Percentiles rank a stretch among this genome's conserved stretches.
These are phyloP conservation scores for Suhomyces bokatorum DNA, from an alignment of 1,139 yeast species.

Conservation along the genomic window DNA sequence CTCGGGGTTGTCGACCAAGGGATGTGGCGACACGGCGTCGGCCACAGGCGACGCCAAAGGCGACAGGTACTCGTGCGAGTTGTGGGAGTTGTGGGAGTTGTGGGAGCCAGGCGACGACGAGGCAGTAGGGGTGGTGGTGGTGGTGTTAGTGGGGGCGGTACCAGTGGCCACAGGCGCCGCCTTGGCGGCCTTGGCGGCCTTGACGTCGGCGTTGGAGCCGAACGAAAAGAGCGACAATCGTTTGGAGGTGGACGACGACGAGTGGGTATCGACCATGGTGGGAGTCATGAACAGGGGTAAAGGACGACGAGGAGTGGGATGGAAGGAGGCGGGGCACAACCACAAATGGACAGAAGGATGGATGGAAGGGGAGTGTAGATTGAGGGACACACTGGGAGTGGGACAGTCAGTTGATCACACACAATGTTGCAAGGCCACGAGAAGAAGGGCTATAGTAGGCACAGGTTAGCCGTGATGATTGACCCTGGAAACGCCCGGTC, in stretches of 20 bases:
- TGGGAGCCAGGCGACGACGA: background rate
- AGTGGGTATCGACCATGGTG: slow-evolving; percentile 1
- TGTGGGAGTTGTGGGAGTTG: slow-evolving; percentile 4
- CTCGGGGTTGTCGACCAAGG: slow-evolving; percentile 43
- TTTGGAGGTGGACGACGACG: slow-evolving; percentile 4
- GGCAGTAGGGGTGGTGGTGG: too few species aligned
- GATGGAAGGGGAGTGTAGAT: too few species aligned
- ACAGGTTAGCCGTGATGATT: background rate
- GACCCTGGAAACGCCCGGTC: slow-evolving; percentile 6
- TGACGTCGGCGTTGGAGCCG: slow-evolving; percentile 8
- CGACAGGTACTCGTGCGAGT: slow-evolving; percentile 8
- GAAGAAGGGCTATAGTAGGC: background rate
- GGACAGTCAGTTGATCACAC: too few species aligned
- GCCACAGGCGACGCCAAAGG: slow-evolving; percentile 5
- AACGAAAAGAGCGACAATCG: slow-evolving; percentile 16
- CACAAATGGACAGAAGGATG: too few species aligned
- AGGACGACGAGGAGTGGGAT: background rate
- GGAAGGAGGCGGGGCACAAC: too few species aligned
- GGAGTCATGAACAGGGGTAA: background rate
- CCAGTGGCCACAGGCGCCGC: slow-evolving; percentile 3
- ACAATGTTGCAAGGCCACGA: background rate
- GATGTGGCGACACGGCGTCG: slow-evolving; percentile 10
- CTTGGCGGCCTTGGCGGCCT: slow-evolving; percentile 4
- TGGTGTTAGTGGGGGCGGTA: background rate
- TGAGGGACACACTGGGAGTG: too few species aligned